These are phyloP conservation scores for Colletotrichum costaricense DNA, from an alignment of 2,329 filamentous ascomycete species.

Conservation along the genomic window DNA sequence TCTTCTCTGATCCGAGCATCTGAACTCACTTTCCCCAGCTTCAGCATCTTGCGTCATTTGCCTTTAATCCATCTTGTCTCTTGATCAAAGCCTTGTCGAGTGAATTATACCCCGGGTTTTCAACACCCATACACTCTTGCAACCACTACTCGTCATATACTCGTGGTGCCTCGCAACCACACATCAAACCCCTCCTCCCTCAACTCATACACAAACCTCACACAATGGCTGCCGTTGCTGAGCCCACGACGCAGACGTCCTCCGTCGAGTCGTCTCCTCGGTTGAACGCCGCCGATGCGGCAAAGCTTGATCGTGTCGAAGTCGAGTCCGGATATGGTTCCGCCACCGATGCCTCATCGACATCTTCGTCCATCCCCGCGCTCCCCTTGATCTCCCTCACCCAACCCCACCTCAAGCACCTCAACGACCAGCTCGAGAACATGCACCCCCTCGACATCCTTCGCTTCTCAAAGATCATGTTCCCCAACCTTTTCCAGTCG, in stretches of 20 bases:
- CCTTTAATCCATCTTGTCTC: conserved; percentile 11
- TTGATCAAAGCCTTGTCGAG: conserved; percentile 17
- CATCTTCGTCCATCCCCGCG: conserved; percentile 67
- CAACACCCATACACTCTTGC: conserved; percentile 16
- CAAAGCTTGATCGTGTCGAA: conserved; percentile 56
- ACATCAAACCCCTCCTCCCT: conserved; percentile 23
- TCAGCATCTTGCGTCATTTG: conserved; percentile 36
- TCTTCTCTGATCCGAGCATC: neutral
- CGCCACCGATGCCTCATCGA: conserved; percentile 50
- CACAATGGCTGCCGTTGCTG: conserved; percentile 47
- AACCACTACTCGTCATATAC: conserved; percentile 16
- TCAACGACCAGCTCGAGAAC: conserved; percentile 89
- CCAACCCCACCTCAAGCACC: conserved; percentile 85
- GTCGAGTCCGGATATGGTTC: conserved; percentile 88
- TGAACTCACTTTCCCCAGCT: conserved; percentile 9
- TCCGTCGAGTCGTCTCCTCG: conserved; percentile 54
- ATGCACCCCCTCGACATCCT: conserved; percentile 93
- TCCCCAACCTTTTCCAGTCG: conserved; percentile 90
- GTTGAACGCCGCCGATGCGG: conserved; percentile 47
- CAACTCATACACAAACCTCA: conserved; percentile 44
- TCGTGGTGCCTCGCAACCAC: neutral
- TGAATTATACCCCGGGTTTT: conserved; percentile 31
- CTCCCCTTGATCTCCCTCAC: conserved; percentile 87
- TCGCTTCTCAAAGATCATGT: conserved; percentile 89
- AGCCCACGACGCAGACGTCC: conserved; percentile 46